These are phyloP conservation scores for Petunia axillaris DNA, from an alignment of 257 asterid species.

Conservation along the genomic window DNA sequence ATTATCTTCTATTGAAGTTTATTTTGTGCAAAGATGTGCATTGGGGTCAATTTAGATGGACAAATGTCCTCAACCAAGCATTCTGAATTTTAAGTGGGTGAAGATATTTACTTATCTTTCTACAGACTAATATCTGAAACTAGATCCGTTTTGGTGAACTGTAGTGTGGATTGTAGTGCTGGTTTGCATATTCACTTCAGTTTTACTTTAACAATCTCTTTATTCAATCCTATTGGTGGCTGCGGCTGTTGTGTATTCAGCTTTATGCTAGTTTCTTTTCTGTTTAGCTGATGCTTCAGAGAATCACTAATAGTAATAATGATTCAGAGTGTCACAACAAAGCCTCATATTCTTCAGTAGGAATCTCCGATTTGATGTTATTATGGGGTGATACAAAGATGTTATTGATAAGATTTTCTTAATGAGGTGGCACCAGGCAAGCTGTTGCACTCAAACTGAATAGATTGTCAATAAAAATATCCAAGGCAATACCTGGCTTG, in stretches of 20 bases:
- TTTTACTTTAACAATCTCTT: slow-evolving; percentile 10
- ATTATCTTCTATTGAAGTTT: slow-evolving; percentile 17
- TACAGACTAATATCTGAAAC: slow-evolving; percentile 1
- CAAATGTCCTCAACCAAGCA: slow-evolving; percentile 7
- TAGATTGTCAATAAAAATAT: not conserved
- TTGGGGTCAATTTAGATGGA: slow-evolving; percentile 17
- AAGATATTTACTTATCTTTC: slow-evolving; percentile 12
- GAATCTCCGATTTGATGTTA: not conserved
- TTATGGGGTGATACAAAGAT: slow-evolving; percentile 21
- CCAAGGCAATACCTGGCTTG: slow-evolving; percentile 9
- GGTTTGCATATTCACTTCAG: slow-evolving; percentile 1
- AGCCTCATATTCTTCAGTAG: not conserved
- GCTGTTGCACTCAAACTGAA: not conserved
- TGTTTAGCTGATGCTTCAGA: not conserved
- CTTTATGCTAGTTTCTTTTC: slow-evolving; percentile 19
- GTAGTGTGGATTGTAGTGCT: not conserved
- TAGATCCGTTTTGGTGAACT: slow-evolving; percentile 13
- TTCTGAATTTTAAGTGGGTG: not conserved
- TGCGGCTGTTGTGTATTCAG: slow-evolving; percentile 1
- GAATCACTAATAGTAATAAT: slow-evolving; percentile 1
- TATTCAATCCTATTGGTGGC: not conserved
- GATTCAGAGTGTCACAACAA: not conserved
- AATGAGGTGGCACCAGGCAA: not conserved
- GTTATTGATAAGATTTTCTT: not conserved
- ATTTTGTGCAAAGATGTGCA: not conserved